Evolutionary conservation across 176 grass and related monocot species (phyloP).

Genomic region (Bonia amplexicaulis): DNA sequence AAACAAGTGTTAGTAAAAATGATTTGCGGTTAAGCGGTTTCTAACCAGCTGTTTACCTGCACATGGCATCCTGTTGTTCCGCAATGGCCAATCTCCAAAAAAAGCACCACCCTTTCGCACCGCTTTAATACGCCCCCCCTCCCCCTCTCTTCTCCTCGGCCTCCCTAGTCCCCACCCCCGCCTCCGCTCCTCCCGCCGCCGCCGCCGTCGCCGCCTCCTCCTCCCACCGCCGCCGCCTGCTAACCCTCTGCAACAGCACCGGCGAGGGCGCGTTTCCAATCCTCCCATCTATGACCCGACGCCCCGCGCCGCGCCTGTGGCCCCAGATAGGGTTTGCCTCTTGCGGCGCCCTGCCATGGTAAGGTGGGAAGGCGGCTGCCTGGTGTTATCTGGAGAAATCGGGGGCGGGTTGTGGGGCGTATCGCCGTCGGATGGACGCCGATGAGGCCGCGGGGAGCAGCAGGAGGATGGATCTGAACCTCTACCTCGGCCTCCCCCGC

Average conservation of each 20-base stretch:
- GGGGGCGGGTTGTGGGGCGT: background rate
- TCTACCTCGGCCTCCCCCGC: conserved; percentile 82
- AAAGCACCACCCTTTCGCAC: background rate
- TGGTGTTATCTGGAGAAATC: background rate
- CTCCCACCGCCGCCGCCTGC: background rate
- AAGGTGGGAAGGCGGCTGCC: conserved; percentile 7
- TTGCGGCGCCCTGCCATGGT: conserved; percentile 9
- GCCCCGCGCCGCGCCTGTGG: background rate
- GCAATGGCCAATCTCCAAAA: background rate
- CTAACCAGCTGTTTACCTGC: conserved; percentile 1
- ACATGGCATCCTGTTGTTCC: background rate
- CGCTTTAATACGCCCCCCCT: background rate
- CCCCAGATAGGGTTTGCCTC: conserved; percentile 38
- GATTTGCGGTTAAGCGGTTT: background rate
- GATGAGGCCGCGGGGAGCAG: conserved; percentile 52
- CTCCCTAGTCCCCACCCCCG: background rate
- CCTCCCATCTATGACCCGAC: background rate
- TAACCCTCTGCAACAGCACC: background rate
- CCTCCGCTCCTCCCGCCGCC: background rate
- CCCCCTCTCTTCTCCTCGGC: background rate
- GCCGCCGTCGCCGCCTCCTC: background rate
- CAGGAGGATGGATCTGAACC: conserved; percentile 97
- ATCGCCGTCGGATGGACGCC: conserved; percentile 45
- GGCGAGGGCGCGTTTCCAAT: background rate
- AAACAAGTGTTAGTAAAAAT: background rate